Conservation (phyloP, 495 filamentous ascomycete species). For the Penicillium cosmopolitanum region DNA sequence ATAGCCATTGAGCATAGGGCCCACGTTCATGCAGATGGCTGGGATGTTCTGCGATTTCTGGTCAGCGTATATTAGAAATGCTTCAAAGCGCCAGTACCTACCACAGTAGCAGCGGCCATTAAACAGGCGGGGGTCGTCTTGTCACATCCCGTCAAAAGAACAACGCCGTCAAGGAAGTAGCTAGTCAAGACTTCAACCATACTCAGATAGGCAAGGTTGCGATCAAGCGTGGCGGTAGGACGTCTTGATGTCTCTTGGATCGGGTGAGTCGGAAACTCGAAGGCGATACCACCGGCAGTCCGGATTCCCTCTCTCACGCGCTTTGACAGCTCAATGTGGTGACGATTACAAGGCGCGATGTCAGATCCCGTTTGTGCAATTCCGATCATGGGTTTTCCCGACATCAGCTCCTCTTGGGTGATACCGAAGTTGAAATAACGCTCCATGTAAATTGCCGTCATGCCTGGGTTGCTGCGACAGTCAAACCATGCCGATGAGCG, state of each 20-base stretch:
- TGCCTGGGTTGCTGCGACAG: constrained; percentile 48
- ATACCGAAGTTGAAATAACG: constrained; percentile 60
- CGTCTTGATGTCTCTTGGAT: constrained; percentile 56
- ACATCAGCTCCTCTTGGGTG: constrained; percentile 56
- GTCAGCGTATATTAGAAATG: not conserved
- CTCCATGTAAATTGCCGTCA: constrained; percentile 57
- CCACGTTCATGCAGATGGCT: constrained; percentile 58
- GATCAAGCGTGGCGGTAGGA: constrained; percentile 56
- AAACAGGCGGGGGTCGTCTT: constrained; percentile 59
- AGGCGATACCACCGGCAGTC: constrained; percentile 56
- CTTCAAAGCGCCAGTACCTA: constrained; percentile 24
- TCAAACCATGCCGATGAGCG: constrained; percentile 55
- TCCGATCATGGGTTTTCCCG: constrained; percentile 59
- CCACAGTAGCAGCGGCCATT: constrained; percentile 61
- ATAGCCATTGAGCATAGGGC: constrained; percentile 59
- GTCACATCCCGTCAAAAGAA: constrained; percentile 60
- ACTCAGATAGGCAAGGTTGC: constrained; percentile 56
- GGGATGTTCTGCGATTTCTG: constrained; percentile 48
- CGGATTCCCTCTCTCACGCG: constrained; percentile 58
- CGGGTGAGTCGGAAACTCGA: constrained; percentile 60
- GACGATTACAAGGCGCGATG: constrained; percentile 56
- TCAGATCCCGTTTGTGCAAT: constrained; percentile 61
- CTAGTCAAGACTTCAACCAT: constrained; percentile 56
- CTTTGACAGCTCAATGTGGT: constrained; percentile 56
- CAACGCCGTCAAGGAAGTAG: constrained; percentile 59